Conservation (phyloP, 345 rosid species). For the Acer negundo region DNA sequence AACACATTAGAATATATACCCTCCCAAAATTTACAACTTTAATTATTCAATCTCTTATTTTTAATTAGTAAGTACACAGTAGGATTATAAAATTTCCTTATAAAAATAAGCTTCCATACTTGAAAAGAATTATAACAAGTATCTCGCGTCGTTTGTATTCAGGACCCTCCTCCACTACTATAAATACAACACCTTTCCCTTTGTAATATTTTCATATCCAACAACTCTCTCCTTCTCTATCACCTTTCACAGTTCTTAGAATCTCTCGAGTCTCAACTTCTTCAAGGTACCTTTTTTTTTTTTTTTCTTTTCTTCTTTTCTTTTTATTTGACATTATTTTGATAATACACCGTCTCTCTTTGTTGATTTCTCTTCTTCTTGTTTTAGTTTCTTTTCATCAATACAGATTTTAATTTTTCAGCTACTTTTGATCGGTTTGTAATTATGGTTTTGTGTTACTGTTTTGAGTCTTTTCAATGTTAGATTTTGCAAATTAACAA, state of each 20-base stretch:
- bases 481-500: neutral
- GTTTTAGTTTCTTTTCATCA: no score
- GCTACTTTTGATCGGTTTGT: neutral
- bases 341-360: neutral
- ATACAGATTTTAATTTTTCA: no score
- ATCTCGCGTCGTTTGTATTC: neutral
- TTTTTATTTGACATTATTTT: neutral
- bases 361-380: neutral
- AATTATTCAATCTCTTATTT: neutral
- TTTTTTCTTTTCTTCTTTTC: neutral
- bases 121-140: neutral
- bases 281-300: neutral
- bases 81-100: neutral
- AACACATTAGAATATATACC: no score
- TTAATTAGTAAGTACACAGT: neutral
- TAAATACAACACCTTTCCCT: neutral
- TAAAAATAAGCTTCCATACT: neutral
- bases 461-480: neutral
- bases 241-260: neutral
- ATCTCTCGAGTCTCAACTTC: neutral
- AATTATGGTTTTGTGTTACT: neutral
- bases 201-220: neutral
- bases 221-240: neutral
- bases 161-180: neutral
- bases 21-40: no score